These are phyloP conservation scores for Triglochin maritima DNA, from an alignment of 106 monocot genomes.

Conservation along the genomic window DNA sequence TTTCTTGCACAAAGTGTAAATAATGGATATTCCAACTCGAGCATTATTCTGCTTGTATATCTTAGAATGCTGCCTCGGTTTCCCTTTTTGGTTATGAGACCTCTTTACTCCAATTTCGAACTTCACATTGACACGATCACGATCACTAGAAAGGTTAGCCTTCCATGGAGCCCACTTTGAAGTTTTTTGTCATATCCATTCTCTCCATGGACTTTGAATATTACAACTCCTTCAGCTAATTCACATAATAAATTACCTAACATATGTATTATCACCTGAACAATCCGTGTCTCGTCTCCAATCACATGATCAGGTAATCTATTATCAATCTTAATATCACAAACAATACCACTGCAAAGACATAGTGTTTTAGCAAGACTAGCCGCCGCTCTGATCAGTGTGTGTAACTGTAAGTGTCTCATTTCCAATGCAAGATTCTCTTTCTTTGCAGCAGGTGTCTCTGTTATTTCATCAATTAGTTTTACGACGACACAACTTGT, in stretches of 20 bases:
- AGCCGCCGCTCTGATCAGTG: conserved; percentile 42
- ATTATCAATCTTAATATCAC: conserved; percentile 30
- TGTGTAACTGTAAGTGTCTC: conserved; percentile 35
- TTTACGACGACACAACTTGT: not conserved
- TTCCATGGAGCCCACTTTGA: too few species aligned
- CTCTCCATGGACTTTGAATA: conserved; percentile 19
- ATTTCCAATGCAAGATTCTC: conserved; percentile 31
- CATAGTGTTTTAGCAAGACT: conserved; percentile 44
- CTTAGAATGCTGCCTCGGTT: not conserved
- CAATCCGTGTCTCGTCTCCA: conserved; percentile 57
- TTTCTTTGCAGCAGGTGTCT: conserved; percentile 12
- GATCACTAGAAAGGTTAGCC: too few species aligned
- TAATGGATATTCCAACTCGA: not conserved
- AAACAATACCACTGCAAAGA: conserved; percentile 33
- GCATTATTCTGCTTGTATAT: not conserved
- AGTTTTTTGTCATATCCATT: conserved; percentile 1
- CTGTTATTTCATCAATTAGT: conserved; percentile 5
- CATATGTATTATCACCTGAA: conserved; percentile 49
- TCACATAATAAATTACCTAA: conserved; percentile 28
- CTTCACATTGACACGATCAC: too few species aligned
- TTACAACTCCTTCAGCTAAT: conserved; percentile 14
- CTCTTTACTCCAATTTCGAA: too few species aligned
- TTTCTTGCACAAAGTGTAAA: not conserved
- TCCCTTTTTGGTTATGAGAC: not conserved
- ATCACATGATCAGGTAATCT: conserved; percentile 27